A percentile compares a stretch with the other conserved stretches of the same genome.
These are phyloP conservation scores for Serendipita sp. DNA, from an alignment of 768 basidiomycete genomes.

Conservation along the genomic window DNA sequence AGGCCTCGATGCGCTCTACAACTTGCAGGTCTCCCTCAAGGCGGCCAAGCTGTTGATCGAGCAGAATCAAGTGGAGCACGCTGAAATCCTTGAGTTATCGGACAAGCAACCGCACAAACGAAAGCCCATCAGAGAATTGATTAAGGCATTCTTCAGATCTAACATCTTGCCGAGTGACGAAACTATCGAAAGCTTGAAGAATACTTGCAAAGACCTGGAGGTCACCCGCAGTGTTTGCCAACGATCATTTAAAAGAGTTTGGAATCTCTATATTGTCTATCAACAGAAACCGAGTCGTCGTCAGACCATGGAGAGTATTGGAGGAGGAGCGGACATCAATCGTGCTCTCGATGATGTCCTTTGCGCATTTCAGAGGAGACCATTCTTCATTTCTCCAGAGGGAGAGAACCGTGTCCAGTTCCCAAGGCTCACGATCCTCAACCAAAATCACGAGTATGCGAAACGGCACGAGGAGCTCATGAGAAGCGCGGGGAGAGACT, in stretches of 20 bases:
- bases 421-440: not conserved
- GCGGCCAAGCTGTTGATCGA: not conserved
- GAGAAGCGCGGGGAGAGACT: not conserved
- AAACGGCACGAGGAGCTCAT: not conserved
- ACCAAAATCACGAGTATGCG: not conserved
- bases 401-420: not conserved
- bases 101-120: not conserved
- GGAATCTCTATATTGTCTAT: not conserved
- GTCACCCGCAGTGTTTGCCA: not conserved
- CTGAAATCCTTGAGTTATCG: not conserved
- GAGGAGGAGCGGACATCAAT: not conserved
- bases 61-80: not conserved
- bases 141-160: not conserved
- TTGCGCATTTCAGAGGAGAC: not conserved
- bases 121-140: not conserved
- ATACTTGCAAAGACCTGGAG: not conserved
- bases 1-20: not conserved
- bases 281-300: not conserved
- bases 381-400: not conserved
- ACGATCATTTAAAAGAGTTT: not conserved
- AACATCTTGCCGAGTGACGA: not conserved
- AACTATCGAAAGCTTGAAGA: not conserved
- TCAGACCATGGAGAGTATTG: not conserved
- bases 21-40: not conserved
- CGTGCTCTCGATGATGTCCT: not conserved